Percentiles rank a stretch among this genome's conserved stretches.
phyloP scores from a whole-genome alignment of 345 rosid species.

The Euphorbia peplus region DNA sequence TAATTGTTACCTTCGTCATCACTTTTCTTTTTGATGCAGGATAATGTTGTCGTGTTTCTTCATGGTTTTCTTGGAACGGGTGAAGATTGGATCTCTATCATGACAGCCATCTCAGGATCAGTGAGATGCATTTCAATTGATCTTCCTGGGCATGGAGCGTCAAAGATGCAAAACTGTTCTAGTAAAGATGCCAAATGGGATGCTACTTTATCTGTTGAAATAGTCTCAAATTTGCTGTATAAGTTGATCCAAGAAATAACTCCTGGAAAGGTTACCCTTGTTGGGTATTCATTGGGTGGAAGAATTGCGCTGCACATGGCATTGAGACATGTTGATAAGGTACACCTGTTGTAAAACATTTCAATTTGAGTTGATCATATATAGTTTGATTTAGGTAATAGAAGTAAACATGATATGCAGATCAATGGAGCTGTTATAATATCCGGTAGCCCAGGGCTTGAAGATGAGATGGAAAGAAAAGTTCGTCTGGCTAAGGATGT shows the following conservation, averaged over 20 bases:
- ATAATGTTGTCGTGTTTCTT: slow-evolving; percentile 55
- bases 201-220: slow-evolving; percentile 54
- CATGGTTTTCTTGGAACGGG: slow-evolving; percentile 93
- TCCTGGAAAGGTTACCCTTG: slow-evolving; percentile 55
- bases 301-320: slow-evolving; percentile 86
- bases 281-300: slow-evolving; percentile 95
- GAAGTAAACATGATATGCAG: slow-evolving; percentile 30
- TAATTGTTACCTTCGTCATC: not conserved
- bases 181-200: slow-evolving; percentile 24
- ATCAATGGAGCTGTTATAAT: slow-evolving; percentile 65
- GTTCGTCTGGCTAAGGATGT: slow-evolving; percentile 72
- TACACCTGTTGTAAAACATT: slow-evolving; percentile 22
- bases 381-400: slow-evolving; percentile 8
- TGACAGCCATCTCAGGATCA: slow-evolving; percentile 68
- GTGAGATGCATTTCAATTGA: slow-evolving; percentile 83
- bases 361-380: not conserved
- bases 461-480: slow-evolving; percentile 50
- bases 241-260: slow-evolving; percentile 48
- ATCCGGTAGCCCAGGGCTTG: slow-evolving; percentile 89
- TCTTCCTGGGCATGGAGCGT: slow-evolving; percentile 87
- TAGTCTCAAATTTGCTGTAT: slow-evolving; percentile 39
- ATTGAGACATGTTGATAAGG: slow-evolving; percentile 56
- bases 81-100: slow-evolving; percentile 86
- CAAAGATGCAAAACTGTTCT: slow-evolving; percentile 36
- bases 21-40: slow-evolving; percentile 38